Percentiles rank a stretch among this genome's conserved stretches.
Evolutionary conservation across 805 yeast species (phyloP).

Genomic region (Saccharomycopsis microspora): DNA sequence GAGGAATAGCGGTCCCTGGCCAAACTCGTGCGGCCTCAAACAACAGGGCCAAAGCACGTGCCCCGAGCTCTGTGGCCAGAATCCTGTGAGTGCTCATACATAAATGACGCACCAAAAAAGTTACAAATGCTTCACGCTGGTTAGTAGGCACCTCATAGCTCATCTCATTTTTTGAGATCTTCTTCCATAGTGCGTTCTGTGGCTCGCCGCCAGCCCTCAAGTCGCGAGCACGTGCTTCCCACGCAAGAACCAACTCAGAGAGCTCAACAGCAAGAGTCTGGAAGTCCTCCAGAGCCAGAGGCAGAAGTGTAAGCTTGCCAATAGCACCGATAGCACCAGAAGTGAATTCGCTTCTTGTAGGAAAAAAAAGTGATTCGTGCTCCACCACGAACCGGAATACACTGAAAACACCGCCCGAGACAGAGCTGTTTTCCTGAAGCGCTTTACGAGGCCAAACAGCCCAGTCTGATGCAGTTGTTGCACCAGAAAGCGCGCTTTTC

Average conservation of each 20-base stretch:
- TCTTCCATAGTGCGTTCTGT: slow-evolving; percentile 4
- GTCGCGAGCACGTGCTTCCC: slow-evolving; percentile 56
- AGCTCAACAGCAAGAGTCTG: slow-evolving; percentile 81
- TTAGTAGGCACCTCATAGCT: slow-evolving; percentile 56
- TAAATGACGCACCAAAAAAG: slow-evolving; percentile 76
- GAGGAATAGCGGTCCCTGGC: slow-evolving; percentile 82
- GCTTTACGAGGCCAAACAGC: slow-evolving; percentile 91
- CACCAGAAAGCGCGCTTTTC: too few relatives aligned
- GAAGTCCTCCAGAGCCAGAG: slow-evolving; percentile 69
- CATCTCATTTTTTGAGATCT: slow-evolving; percentile 20
- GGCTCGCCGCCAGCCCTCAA: slow-evolving; percentile 8
- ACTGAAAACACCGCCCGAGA: slow-evolving; percentile 71
- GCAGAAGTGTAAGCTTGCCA: slow-evolving; percentile 75
- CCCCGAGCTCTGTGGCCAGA: slow-evolving; percentile 72
- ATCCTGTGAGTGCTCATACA: slow-evolving; percentile 81
- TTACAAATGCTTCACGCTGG: slow-evolving; percentile 81
- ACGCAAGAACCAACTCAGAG: slow-evolving; percentile 71
- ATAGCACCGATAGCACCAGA: slow-evolving; percentile 84
- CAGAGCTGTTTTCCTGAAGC: slow-evolving; percentile 59
- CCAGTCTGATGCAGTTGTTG: slow-evolving; percentile 37
- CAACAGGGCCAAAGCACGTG: slow-evolving; percentile 68
- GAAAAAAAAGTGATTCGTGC: slow-evolving; percentile 75
- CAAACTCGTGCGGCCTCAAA: slow-evolving; percentile 68
- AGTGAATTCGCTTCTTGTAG: slow-evolving; percentile 82
- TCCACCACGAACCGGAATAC: slow-evolving; percentile 83